Evolutionary conservation across 495 filamentous ascomycete genomes (phyloP).

Genomic region (Neurospora sp.): DNA sequence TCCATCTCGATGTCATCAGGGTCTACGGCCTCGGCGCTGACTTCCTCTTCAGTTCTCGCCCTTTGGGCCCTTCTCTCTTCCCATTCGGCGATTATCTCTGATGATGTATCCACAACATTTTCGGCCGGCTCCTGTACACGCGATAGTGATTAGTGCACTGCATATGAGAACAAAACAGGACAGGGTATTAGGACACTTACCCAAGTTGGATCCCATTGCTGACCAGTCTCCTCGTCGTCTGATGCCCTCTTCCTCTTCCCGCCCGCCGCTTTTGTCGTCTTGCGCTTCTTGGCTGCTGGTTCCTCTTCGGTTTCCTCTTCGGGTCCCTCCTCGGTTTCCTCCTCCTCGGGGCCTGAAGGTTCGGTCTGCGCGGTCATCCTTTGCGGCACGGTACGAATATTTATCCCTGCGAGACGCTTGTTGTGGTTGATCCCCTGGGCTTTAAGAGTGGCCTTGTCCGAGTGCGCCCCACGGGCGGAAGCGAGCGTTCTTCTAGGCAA

Average conservation of each 20-base stretch:
- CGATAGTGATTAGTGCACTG: not conserved
- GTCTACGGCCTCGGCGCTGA: not conserved
- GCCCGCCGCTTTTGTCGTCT: not conserved
- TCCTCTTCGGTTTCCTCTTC: not conserved
- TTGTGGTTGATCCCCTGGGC: not conserved
- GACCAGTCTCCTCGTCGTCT: not conserved
- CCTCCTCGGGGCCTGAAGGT: not conserved
- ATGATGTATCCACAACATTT: not conserved
- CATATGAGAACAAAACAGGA: not conserved
- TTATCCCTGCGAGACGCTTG: not conserved
- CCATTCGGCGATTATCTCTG: not conserved
- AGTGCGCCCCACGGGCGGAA: not conserved
- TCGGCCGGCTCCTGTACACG: not conserved
- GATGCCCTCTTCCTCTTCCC: not conserved
- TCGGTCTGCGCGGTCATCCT: not conserved
- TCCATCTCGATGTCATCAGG: not conserved
- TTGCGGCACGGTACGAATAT: not conserved
- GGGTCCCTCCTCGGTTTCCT: not conserved
- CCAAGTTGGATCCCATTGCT: not conserved
- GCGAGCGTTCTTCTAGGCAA: not conserved
- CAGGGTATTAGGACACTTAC: not conserved
- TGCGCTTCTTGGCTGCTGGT: not conserved
- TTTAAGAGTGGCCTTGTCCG: not conserved
- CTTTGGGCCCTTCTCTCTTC: not conserved
- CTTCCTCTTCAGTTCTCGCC: not conserved